These are phyloP conservation scores for Umbelopsis sp. DNA, from an alignment of 192 early-diverging fungal species.

Conservation along the genomic window DNA sequence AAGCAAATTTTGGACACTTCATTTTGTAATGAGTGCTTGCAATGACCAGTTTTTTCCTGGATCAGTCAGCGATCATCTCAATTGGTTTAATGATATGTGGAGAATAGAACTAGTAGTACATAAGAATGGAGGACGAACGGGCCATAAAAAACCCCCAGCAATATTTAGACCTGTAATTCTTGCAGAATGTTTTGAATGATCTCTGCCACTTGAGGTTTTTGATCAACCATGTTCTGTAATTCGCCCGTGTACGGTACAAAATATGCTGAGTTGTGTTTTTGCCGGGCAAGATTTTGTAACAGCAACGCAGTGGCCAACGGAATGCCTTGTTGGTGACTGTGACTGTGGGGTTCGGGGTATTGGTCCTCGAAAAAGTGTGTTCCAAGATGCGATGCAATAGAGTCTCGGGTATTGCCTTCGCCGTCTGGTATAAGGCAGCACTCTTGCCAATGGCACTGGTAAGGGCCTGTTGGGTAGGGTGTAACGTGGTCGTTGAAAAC, in stretches of 20 bases:
- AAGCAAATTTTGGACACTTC: no score
- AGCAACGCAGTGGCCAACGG: conserved; percentile 50
- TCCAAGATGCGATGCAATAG: conserved; percentile 49
- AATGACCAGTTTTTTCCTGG: no score
- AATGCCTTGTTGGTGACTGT: conserved; percentile 37
- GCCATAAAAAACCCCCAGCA: no score
- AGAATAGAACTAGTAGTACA: no score
- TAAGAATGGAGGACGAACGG: no score
- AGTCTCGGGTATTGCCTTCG: conserved; percentile 30
- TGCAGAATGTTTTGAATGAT: conserved; percentile 46
- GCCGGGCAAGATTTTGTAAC: conserved; percentile 49
- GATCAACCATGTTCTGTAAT: conserved; percentile 42
- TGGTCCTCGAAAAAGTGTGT: conserved; percentile 41
- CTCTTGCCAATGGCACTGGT: conserved; percentile 30
- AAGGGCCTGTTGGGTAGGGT: conserved; percentile 22
- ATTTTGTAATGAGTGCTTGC: no score
- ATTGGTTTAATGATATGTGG: no score
- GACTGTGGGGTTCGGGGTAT: neutral
- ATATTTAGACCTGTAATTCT: conserved; percentile 27
- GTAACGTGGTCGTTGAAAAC: conserved; percentile 52
- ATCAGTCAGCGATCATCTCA: no score
- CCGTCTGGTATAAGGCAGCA: conserved; percentile 28
- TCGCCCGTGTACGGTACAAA: conserved; percentile 50
- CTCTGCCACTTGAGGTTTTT: conserved; percentile 42
- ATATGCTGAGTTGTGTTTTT: conserved; percentile 43